Percentiles rank a stretch among this genome's conserved stretches.
Conservation (phyloP, 2,329 filamentous ascomycete genomes). For the Trichoderma cornu-damae region DNA sequence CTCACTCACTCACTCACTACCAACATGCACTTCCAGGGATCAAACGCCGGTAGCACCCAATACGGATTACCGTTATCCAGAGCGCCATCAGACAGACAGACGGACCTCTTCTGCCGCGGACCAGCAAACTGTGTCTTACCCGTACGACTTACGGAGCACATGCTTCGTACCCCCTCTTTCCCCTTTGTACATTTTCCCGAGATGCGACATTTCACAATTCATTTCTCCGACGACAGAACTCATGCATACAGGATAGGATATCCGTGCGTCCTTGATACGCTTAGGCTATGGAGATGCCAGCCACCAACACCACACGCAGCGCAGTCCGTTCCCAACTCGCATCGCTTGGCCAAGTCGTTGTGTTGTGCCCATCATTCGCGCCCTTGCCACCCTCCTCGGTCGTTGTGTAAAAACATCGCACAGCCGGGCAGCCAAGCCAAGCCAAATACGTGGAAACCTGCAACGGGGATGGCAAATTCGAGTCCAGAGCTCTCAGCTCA, state of each 20-base stretch:
- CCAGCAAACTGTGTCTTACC: too few relatives aligned
- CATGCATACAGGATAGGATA: neutral
- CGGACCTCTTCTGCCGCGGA: too few relatives aligned
- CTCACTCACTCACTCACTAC: too few relatives aligned
- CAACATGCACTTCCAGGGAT: neutral
- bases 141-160: too few relatives aligned
- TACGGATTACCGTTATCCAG: conserved; percentile 8
- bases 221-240: neutral
- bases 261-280: neutral
- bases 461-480: neutral
- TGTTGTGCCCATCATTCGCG: neutral
- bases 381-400: too few relatives aligned
- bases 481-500: neutral
- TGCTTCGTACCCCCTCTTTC: neutral
- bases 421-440: neutral
- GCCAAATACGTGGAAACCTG: neutral
- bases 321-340: neutral
- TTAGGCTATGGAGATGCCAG: neutral
- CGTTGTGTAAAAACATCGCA: too few relatives aligned
- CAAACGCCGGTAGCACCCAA: neutral
- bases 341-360: neutral
- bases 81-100: neutral
- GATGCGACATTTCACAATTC: conserved; percentile 11
- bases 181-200: conserved; percentile 4
- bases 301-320: neutral